Evolutionary conservation across 345 rosid species (phyloP).

Genomic region (Arabidopsis arenosa): DNA sequence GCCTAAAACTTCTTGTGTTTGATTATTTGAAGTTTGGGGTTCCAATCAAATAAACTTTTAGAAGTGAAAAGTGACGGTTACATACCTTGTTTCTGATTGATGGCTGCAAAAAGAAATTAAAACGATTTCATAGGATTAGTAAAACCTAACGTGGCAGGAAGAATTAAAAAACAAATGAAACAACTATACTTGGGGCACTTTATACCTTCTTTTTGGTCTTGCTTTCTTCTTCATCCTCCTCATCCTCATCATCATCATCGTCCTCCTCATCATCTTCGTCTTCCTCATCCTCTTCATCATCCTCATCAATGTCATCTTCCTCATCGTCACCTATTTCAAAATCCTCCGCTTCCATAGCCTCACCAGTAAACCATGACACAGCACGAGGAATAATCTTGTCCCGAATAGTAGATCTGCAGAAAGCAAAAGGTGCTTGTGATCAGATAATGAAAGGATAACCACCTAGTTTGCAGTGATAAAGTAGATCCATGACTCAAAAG

Average conservation of each 20-base stretch:
- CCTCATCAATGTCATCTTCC: conserved; percentile 50
- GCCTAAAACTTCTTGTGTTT: conserved; percentile 17
- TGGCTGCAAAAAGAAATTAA: conserved; percentile 23
- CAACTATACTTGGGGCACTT: neutral
- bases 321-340: conserved; percentile 59
- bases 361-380: conserved; percentile 92
- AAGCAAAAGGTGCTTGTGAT: neutral
- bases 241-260: conserved; percentile 54
- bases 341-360: conserved; percentile 70
- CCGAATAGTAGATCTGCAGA: conserved; percentile 71
- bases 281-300: conserved; percentile 47
- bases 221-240: conserved; percentile 56
- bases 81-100: conserved; percentile 57
- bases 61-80: neutral
- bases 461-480: conserved; percentile 9
- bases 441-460: neutral
- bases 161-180: neutral
- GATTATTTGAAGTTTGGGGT: neutral
- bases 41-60: neutral
- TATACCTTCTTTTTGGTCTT: conserved; percentile 62
- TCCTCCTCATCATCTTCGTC: conserved; percentile 54
- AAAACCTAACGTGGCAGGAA: conserved; percentile 14
- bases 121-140: conserved; percentile 25
- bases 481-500: neutral
- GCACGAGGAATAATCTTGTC: conserved; percentile 90